A percentile compares a stretch with the other conserved stretches of the same genome.
phyloP scores from a whole-genome alignment of 352 stramenopile genomes.

The Pythium grandisporangium region DNA sequence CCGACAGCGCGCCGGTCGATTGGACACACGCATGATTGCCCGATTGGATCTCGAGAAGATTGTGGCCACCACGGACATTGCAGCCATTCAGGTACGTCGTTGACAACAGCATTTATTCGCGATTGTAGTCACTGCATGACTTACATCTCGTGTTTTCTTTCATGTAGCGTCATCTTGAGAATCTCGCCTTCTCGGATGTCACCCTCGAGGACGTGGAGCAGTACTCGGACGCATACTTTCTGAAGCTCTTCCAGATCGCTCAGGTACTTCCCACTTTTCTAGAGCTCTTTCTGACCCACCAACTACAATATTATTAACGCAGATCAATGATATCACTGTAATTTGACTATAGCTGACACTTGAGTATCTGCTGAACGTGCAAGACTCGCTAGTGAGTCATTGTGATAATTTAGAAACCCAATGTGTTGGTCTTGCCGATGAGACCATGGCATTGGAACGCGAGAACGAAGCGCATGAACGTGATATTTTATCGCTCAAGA shows the following conservation, averaged over 20 bases:
- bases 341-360: constrained; percentile 77
- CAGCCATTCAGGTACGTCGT: constrained; percentile 53
- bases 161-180: constrained; percentile 52
- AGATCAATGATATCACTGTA: too few relatives aligned
- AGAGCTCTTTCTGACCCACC: too few relatives aligned
- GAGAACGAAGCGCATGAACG: constrained; percentile 54
- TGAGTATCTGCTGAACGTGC: constrained; percentile 77
- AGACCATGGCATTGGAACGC: constrained; percentile 49
- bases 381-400: constrained; percentile 70
- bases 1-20: constrained; percentile 57
- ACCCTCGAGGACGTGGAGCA: constrained; percentile 77
- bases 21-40: constrained; percentile 64
- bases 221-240: constrained; percentile 79
- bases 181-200: constrained; percentile 74
- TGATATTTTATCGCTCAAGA: constrained; percentile 56
- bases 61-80: constrained; percentile 65
- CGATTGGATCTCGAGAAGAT: constrained; percentile 65
- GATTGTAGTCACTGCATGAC: too few relatives aligned
- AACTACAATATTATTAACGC: neutral
- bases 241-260: constrained; percentile 81
- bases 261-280: constrained; percentile 23
- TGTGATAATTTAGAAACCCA: constrained; percentile 57
- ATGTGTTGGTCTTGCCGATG: constrained; percentile 43
- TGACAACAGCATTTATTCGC: too few relatives aligned
- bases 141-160: too few relatives aligned